A percentile compares a stretch with the other conserved stretches of the same genome.
phyloP scores from a whole-genome alignment of 768 basidiomycete species.

The Cystofilobasidium ferigula region DNA sequence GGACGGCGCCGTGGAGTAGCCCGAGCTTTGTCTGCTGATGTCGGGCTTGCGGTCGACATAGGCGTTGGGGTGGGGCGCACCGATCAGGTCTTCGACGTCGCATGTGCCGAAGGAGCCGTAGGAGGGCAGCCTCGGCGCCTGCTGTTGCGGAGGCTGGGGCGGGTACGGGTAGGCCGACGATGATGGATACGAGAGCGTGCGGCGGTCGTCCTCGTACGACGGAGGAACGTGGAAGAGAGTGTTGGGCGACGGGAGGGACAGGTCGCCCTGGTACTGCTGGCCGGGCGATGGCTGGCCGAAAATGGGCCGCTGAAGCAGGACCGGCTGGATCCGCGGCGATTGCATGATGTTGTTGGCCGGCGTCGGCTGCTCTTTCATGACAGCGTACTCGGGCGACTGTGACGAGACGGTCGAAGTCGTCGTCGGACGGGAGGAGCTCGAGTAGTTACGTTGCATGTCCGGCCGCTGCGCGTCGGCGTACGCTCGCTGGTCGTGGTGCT shows the following conservation, averaged over 20 bases:
- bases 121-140: background rate
- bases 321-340: background rate
- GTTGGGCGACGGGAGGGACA: background rate
- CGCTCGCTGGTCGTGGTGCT: background rate
- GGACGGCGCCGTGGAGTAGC: background rate
- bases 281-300: background rate
- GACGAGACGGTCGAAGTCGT: background rate
- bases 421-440: background rate
- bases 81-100: conserved; percentile 19
- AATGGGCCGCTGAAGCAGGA: conserved; percentile 6
- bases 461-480: background rate
- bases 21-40: background rate
- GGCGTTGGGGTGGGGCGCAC: background rate
- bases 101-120: conserved; percentile 13
- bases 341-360: background rate
- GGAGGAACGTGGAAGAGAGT: background rate
- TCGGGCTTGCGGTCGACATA: background rate
- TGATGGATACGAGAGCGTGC: background rate
- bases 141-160: background rate
- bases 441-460: background rate
- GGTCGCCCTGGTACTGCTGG: background rate
- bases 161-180: background rate
- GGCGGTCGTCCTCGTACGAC: background rate
- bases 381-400: background rate
- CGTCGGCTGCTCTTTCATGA: background rate